phyloP scores from a whole-genome alignment of 192 early-diverging fungal genomes.

The Paraglomus occultum region DNA sequence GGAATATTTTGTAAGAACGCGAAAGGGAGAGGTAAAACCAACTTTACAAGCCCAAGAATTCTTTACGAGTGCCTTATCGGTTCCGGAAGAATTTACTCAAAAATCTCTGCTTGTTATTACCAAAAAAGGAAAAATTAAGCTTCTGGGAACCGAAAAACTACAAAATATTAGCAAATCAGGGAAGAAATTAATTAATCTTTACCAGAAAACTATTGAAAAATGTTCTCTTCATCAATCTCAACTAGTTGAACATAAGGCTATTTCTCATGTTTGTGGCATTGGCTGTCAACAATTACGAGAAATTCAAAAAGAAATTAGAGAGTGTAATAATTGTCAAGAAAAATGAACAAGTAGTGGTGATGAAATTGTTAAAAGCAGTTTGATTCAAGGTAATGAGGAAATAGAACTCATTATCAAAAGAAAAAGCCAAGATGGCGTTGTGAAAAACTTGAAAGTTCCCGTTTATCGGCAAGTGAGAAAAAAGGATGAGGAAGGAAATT shows the following conservation, averaged over 20 bases:
- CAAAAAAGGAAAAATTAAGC: conserved; percentile 20
- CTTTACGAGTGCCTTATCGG: conserved; percentile 13
- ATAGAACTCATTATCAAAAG: conserved; percentile 17
- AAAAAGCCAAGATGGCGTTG: conserved; percentile 2
- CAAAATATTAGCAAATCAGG: conserved; percentile 17
- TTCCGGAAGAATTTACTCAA: conserved; percentile 9
- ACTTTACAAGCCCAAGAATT: conserved; percentile 9
- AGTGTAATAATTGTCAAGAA: conserved; percentile 25
- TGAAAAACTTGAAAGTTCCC: conserved; percentile 24
- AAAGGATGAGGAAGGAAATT: conserved; percentile 13
- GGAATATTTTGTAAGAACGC: background rate
- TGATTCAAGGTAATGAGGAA: conserved; percentile 14
- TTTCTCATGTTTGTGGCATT: conserved; percentile 17
- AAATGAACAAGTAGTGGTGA: conserved; percentile 25
- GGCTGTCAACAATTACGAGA: conserved; percentile 9
- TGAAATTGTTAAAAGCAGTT: conserved; percentile 17
- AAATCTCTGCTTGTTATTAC: conserved; percentile 13
- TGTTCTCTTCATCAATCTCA: conserved; percentile 18
- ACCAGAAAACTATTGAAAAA: conserved; percentile 23
- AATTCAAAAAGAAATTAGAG: conserved; percentile 17
- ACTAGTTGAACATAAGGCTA: conserved; percentile 8
- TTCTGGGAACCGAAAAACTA: background rate
- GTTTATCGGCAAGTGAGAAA: conserved; percentile 14
- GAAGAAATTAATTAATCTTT: conserved; percentile 26
- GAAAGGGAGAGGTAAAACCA: conserved; percentile 19